phyloP scores from a whole-genome alignment of 2,329 filamentous ascomycete genomes.

The Immersiporthe knoxdaviesiana region DNA sequence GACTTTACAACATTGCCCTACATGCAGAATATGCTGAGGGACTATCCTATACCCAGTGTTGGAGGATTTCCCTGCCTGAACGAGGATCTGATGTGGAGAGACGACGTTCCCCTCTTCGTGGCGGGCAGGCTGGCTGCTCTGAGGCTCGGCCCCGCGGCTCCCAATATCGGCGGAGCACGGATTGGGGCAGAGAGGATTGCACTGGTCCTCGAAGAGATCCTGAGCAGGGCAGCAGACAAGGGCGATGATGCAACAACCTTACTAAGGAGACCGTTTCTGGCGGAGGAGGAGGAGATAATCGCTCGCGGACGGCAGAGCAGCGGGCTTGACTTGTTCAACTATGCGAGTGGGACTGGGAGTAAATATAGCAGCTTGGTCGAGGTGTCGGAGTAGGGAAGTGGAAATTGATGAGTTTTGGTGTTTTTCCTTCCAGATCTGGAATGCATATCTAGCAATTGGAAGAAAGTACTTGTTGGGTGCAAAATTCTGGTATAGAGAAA shows the following conservation, averaged over 20 bases:
- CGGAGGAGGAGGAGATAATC: slow-evolving; percentile 33
- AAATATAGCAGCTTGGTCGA: slow-evolving; percentile 21
- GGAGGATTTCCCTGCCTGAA: slow-evolving; percentile 74
- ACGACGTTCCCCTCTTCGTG: slow-evolving; percentile 73
- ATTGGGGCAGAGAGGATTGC: slow-evolving; percentile 73
- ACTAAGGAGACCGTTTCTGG: slow-evolving; percentile 32
- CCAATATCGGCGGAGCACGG: slow-evolving; percentile 74
- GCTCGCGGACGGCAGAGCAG: slow-evolving; percentile 2
- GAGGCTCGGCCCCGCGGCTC: slow-evolving; percentile 71
- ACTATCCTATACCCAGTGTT: slow-evolving; percentile 63
- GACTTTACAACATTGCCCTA: slow-evolving; percentile 65
- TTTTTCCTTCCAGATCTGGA: background rate
- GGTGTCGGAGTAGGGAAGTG: slow-evolving; percentile 12
- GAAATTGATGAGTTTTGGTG: no score
- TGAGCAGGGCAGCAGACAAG: slow-evolving; percentile 34
- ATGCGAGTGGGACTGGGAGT: slow-evolving; percentile 24
- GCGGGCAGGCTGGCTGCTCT: slow-evolving; percentile 70
- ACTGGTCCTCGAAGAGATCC: slow-evolving; percentile 67
- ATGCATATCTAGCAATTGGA: background rate
- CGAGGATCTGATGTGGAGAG: slow-evolving; percentile 75
- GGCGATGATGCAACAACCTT: background rate
- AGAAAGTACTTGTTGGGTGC: no score
- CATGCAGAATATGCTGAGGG: slow-evolving; percentile 59
- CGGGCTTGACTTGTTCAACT: slow-evolving; percentile 20
- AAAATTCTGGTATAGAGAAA: no score